Conservation (phyloP, 495 filamentous ascomycete species). For the Terfezia boudieri region DNA sequence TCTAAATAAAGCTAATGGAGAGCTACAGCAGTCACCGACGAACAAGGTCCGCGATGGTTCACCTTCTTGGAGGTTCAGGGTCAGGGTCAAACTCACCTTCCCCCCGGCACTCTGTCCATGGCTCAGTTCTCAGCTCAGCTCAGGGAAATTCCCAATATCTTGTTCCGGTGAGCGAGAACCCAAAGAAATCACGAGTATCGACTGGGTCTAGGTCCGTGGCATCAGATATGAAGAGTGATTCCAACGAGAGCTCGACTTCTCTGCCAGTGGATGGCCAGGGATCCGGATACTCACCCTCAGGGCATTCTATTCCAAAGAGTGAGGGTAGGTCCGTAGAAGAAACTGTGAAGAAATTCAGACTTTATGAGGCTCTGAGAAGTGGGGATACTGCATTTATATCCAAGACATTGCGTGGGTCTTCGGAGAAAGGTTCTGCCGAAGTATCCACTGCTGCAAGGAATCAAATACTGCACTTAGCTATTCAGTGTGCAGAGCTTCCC, state of each 20-base stretch:
- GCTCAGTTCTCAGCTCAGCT: not conserved
- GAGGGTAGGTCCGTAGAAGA: constrained; percentile 41
- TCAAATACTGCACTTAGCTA: constrained; percentile 72
- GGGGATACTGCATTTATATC: constrained; percentile 81
- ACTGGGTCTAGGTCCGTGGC: not conserved
- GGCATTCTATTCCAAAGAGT: not conserved
- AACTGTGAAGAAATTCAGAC: constrained; percentile 76
- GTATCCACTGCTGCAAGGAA: constrained; percentile 45
- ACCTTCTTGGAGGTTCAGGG: constrained; percentile 20
- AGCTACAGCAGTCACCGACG: not conserved
- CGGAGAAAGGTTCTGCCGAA: constrained; percentile 24
- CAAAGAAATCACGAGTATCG: not conserved
- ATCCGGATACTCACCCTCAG: not conserved
- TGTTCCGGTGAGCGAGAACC: not conserved
- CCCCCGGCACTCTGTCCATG: not conserved
- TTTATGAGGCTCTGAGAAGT: constrained; percentile 76
- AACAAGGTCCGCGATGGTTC: constrained; percentile 11
- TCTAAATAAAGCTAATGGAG: too few species aligned
- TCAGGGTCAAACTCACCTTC: constrained; percentile 11
- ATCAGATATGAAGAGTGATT: not conserved
- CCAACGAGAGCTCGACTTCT: not conserved
- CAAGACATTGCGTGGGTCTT: constrained; percentile 54
- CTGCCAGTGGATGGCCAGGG: not conserved
- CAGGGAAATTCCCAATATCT: not conserved
- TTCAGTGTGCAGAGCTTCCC: constrained; percentile 90